Percentiles rank a stretch among this genome's conserved stretches.
Conservation (phyloP, 805 yeast species). For the Metschnikowia lochheadii region DNA sequence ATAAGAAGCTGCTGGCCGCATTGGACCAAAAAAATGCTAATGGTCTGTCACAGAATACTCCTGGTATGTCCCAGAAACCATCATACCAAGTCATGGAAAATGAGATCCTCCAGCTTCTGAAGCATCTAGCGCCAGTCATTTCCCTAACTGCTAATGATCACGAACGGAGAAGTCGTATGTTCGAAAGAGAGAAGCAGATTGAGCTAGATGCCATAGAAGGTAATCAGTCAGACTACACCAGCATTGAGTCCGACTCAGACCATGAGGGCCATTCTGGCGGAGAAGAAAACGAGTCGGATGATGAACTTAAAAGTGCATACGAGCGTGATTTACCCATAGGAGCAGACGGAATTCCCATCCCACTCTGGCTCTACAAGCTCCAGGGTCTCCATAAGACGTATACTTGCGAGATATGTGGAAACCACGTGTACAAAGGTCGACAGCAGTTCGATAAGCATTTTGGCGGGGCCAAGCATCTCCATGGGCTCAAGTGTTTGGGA, state of each 20-base stretch:
- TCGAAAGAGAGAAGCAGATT: conserved; percentile 62
- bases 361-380: conserved; percentile 86
- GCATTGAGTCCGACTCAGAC: conserved; percentile 21
- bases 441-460: conserved; percentile 72
- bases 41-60: not conserved
- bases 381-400: conserved; percentile 77
- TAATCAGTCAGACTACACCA: conserved; percentile 39
- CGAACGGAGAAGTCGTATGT: conserved; percentile 63
- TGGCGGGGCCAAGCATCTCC: conserved; percentile 59
- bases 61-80: not conserved
- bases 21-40: not conserved
- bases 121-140: conserved; percentile 35
- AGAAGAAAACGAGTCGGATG: conserved; percentile 20
- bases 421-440: conserved; percentile 67
- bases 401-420: conserved; percentile 85
- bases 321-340: conserved; percentile 72
- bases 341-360: conserved; percentile 87
- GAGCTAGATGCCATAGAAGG: conserved; percentile 43
- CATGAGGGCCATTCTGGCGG: conserved; percentile 15
- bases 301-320: conserved; percentile 28
- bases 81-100: not conserved
- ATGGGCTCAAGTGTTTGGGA: conserved; percentile 75
- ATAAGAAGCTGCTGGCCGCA: conserved; percentile 43
- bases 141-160: conserved; percentile 53
- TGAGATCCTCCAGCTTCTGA: not conserved